A percentile compares a stretch with the other conserved stretches of the same genome.
Conservation (phyloP, 768 basidiomycete species). For the Lactarius vividus region DNA sequence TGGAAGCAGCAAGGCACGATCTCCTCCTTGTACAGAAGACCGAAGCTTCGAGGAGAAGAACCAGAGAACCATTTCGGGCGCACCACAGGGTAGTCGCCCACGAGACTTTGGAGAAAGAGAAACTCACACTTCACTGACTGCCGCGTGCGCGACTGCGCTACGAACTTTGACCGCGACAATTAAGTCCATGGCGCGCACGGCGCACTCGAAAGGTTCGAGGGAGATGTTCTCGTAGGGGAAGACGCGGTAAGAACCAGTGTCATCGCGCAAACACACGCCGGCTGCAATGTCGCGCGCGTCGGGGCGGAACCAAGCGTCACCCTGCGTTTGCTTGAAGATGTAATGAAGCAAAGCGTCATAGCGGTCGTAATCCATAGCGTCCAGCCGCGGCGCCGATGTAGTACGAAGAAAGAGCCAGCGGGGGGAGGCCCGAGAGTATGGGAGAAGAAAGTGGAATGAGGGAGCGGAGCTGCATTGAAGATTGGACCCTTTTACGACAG, state of each 20-base stretch:
- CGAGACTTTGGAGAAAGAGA: not conserved
- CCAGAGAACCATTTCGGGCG: not conserved
- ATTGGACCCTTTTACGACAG: conserved; percentile 20
- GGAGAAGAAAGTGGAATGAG: not conserved
- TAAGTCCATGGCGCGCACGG: conserved; percentile 51
- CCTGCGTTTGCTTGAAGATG: conserved; percentile 47
- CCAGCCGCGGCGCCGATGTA: not conserved
- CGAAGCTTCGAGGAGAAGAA: too few species aligned
- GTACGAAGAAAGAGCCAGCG: not conserved
- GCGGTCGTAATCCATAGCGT: conserved; percentile 41
- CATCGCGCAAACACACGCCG: conserved; percentile 50
- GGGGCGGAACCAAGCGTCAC: conserved; percentile 55
- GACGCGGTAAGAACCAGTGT: conserved; percentile 48
- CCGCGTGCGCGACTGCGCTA: conserved; percentile 50
- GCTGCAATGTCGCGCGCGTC: conserved; percentile 46
- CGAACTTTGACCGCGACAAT: conserved; percentile 54
- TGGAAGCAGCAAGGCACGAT: not conserved
- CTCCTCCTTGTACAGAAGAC: not conserved
- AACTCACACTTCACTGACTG: conserved; percentile 46
- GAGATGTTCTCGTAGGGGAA: conserved; percentile 54
- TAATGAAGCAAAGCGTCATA: conserved; percentile 45
- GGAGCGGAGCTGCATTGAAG: not conserved
- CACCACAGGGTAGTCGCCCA: not conserved
- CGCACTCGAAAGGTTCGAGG: conserved; percentile 54
- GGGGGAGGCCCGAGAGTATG: conserved; percentile 2